These are phyloP conservation scores for Botrytis hyacinthi DNA, from an alignment of 2,329 filamentous ascomycete genomes.

Conservation along the genomic window DNA sequence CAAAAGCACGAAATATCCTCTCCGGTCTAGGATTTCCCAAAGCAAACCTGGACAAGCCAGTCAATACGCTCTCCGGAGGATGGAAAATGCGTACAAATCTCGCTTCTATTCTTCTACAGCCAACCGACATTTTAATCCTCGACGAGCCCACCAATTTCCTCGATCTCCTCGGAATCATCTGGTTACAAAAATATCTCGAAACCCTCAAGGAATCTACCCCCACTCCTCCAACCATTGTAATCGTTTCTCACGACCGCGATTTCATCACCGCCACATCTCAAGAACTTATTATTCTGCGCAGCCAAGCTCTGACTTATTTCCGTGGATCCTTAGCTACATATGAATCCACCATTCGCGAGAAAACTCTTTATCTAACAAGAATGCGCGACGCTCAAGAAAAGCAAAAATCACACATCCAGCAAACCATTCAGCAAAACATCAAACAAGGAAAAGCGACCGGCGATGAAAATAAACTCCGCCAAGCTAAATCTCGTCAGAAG, in stretches of 20 bases:
- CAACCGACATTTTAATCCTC: slow-evolving; percentile 73
- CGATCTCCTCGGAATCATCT: slow-evolving; percentile 78
- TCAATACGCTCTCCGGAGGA: slow-evolving; percentile 70
- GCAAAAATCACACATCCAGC: slow-evolving; percentile 77
- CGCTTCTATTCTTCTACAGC: slow-evolving; percentile 65
- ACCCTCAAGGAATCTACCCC: slow-evolving; percentile 51
- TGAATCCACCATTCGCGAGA: slow-evolving; percentile 65
- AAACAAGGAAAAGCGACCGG: slow-evolving; percentile 73
- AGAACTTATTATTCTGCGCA: slow-evolving; percentile 72
- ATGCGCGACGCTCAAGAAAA: slow-evolving; percentile 82
- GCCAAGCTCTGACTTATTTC: slow-evolving; percentile 70
- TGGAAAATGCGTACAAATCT: slow-evolving; percentile 71
- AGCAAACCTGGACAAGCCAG: slow-evolving; percentile 55
- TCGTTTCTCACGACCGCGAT: slow-evolving; percentile 82
- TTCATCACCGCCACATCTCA: slow-evolving; percentile 74
- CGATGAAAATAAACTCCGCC: slow-evolving; percentile 82
- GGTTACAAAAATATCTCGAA: slow-evolving; percentile 73
- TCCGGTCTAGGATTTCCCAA: slow-evolving; percentile 59
- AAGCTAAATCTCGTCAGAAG: slow-evolving; percentile 80
- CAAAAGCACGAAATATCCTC: slow-evolving; percentile 64
- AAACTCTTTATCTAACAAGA: slow-evolving; percentile 64
- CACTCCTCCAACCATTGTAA: slow-evolving; percentile 63
- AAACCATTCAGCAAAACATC: slow-evolving; percentile 72
- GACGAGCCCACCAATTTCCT: slow-evolving; percentile 89
- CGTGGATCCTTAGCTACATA: slow-evolving; percentile 72